Percentiles rank a stretch among this genome's conserved stretches.
These are phyloP conservation scores for Zymoseptoria crescenta DNA, from an alignment of 2,329 filamentous ascomycete genomes.

Conservation along the genomic window DNA sequence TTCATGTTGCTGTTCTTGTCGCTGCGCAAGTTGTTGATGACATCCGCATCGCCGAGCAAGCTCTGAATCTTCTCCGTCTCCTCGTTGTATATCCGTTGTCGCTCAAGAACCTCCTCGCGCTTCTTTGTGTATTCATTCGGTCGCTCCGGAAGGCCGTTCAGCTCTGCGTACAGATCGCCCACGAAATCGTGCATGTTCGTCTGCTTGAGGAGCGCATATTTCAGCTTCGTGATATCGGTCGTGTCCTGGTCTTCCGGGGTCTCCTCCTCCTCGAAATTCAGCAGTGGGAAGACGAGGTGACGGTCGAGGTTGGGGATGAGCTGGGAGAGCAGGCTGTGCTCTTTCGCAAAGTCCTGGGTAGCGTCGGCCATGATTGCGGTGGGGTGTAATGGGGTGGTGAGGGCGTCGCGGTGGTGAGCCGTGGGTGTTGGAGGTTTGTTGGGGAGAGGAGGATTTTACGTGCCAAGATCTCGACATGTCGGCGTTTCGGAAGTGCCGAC, in stretches of 20 bases:
- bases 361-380: slow-evolving; percentile 33
- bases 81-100: slow-evolving; percentile 75
- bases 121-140: slow-evolving; percentile 83
- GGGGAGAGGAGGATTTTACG: not conserved
- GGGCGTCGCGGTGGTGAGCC: too few relatives aligned
- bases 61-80: slow-evolving; percentile 84
- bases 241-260: slow-evolving; percentile 70
- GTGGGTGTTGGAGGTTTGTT: not conserved
- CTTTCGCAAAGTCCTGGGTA: slow-evolving; percentile 44
- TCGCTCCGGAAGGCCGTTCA: slow-evolving; percentile 68
- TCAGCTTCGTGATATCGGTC: slow-evolving; percentile 70
- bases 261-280: slow-evolving; percentile 81
- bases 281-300: slow-evolving; percentile 90
- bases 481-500: not conserved
- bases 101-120: slow-evolving; percentile 77
- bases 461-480: slow-evolving; percentile 1
- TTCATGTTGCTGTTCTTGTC: slow-evolving; percentile 99
- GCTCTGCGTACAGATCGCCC: slow-evolving; percentile 80
- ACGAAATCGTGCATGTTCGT: slow-evolving; percentile 99
- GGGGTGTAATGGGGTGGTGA: slow-evolving; percentile 1
- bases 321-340: slow-evolving; percentile 78
- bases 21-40: slow-evolving; percentile 81
- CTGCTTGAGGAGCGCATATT: slow-evolving; percentile 88
- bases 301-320: slow-evolving; percentile 88
- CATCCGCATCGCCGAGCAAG: slow-evolving; percentile 77